Evolutionary conservation across 257 asterid genomes (phyloP).

Genomic region (Solanum sparsipilum): DNA sequence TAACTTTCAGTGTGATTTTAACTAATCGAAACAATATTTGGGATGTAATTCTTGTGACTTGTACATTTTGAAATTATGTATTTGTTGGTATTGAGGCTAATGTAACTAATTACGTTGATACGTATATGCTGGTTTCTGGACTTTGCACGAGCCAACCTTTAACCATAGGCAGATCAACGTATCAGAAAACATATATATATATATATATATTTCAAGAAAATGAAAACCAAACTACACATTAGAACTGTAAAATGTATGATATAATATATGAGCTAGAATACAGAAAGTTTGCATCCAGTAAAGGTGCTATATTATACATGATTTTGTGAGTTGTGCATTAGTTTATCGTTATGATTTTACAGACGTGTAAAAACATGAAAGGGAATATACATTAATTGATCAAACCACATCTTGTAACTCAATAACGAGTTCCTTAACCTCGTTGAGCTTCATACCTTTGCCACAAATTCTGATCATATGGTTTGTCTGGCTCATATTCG

Average conservation of each 20-base stretch:
- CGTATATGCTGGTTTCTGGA: background rate
- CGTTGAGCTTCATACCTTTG: slow-evolving; percentile 16
- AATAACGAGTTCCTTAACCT: background rate
- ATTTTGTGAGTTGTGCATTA: background rate
- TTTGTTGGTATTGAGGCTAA: background rate
- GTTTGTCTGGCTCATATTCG: background rate
- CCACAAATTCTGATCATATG: background rate
- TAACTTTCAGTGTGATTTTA: background rate
- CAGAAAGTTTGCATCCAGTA: background rate
- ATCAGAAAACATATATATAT: background rate
- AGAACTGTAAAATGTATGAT: background rate
- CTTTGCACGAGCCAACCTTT: background rate
- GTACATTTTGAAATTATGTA: background rate
- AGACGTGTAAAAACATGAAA: background rate
- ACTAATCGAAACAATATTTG: background rate
- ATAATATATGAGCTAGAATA: background rate
- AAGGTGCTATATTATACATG: background rate
- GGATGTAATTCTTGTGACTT: background rate
- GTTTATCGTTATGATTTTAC: background rate
- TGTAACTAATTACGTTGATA: background rate
- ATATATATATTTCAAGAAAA: background rate
- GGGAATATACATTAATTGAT: background rate
- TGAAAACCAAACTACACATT: background rate
- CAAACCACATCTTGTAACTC: background rate
- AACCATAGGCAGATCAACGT: background rate